A percentile compares a stretch with the other conserved stretches of the same genome.
These are phyloP conservation scores for Kwoniella botswanensis DNA, from an alignment of 768 basidiomycete genomes.

Conservation along the genomic window DNA sequence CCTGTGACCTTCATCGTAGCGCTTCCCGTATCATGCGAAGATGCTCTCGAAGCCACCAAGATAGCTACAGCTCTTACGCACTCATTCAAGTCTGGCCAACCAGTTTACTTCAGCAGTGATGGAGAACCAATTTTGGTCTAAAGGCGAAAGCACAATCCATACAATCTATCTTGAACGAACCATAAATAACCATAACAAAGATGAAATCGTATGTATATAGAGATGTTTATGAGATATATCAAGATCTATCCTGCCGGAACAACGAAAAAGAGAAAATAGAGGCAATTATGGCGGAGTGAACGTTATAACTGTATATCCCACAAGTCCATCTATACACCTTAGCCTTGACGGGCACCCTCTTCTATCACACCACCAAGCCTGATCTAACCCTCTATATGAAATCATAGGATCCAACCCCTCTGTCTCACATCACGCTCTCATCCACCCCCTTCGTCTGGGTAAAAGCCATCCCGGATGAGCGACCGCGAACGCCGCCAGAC, in stretches of 20 bases:
- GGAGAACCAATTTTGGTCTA: constrained; percentile 27
- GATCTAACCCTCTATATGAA: too few species aligned
- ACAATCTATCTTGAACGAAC: background rate
- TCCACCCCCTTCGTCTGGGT: constrained; percentile 28
- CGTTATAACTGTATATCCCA: too few species aligned
- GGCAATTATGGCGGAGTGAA: too few species aligned
- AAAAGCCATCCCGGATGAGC: constrained; percentile 45
- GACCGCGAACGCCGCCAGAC: constrained; percentile 37
- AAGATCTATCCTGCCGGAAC: too few species aligned
- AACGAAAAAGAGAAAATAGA: too few species aligned
- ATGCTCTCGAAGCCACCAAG: constrained; percentile 36
- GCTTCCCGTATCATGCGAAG: constrained; percentile 21
- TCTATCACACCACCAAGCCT: too few species aligned
- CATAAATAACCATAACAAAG: too few species aligned
- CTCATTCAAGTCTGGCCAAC: constrained; percentile 25
- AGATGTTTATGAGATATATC: too few species aligned
- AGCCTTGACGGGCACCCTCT: too few species aligned
- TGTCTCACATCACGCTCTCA: background rate
- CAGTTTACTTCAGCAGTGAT: constrained; percentile 33
- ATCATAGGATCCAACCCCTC: too few species aligned
- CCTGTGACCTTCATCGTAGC: constrained; percentile 9
- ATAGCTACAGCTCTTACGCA: constrained; percentile 34
- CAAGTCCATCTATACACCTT: too few species aligned
- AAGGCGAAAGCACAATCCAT: background rate
- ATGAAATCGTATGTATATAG: background rate